phyloP scores from a whole-genome alignment of 2,329 filamentous ascomycete genomes.

The Zymoseptoria ardabiliae region DNA sequence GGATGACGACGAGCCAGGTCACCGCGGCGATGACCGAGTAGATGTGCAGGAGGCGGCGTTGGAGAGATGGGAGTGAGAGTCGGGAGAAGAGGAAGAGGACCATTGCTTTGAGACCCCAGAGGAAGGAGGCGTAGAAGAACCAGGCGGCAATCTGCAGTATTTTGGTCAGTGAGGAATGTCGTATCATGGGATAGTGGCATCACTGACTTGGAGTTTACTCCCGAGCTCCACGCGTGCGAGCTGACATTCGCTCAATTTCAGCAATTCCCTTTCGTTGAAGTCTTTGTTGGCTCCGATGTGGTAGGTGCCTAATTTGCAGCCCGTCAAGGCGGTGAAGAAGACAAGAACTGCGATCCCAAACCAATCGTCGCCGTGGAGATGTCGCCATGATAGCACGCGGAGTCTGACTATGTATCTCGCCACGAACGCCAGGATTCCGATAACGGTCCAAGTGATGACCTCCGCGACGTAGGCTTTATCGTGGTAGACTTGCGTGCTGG shows the following conservation, averaged over 20 bases:
- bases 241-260: conserved; percentile 23
- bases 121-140: conserved; percentile 20
- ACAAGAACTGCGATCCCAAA: conserved; percentile 30
- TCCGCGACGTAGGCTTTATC: conserved; percentile 16
- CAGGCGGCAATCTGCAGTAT: conserved; percentile 29
- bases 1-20: conserved; percentile 28
- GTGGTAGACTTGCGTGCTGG: conserved; percentile 19
- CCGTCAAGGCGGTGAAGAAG: conserved; percentile 23
- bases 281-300: conserved; percentile 27
- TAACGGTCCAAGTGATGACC: conserved; percentile 23
- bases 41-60: conserved; percentile 27
- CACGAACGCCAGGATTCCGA: conserved; percentile 30
- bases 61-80: conserved; percentile 28
- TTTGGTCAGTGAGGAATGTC: not conserved
- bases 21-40: conserved; percentile 22
- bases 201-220: conserved; percentile 32
- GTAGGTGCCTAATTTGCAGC: conserved; percentile 23
- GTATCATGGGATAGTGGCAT: conserved; percentile 11
- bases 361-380: conserved; percentile 35
- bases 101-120: conserved; percentile 21
- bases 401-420: conserved; percentile 32
- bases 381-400: conserved; percentile 33
- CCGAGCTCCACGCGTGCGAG: conserved; percentile 27
- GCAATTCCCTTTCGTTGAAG: conserved; percentile 14
- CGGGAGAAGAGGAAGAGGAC: conserved; percentile 28